Evolutionary conservation across 345 rosid species (phyloP), one percentile per base, ranked within the genome.

Genomic region (Citrus medica): DNA sequence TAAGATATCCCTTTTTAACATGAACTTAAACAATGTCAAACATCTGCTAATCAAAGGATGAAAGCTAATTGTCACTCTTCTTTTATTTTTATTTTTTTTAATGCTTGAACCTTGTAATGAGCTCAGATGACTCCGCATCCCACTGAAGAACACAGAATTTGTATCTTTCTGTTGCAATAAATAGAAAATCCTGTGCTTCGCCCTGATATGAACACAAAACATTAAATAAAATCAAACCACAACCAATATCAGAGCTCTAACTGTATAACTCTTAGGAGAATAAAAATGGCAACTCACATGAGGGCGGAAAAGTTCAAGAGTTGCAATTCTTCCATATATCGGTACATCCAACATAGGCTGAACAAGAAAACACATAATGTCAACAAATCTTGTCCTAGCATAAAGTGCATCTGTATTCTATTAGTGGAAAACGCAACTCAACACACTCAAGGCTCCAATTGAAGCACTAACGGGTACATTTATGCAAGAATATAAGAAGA

Each of bases 311-410:
- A 96, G 90, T 83, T 96, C 95, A 65, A 96, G 83, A 0, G 95
- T 96, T 2, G 97, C 95, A 79, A 96, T 96, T 87, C 99, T 91
- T 79, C 99, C 98, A 82, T 94, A 94, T 75, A 96, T 84, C 19
- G 97, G 98, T 73, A 94, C 98, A 76, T 96, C 98, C 80, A 92
- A 66, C 88, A 96, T 88, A 79, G 91, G 92, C 99, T 95, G 92
- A 85, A 84, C 7, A 68, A 55, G 33, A 69, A 60, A 24, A 10
- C 30, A 3, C 65, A 22, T 3, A 60, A 9, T n/a, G n/a, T 73
- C 8, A 73, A 37, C 21, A 59, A 46, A 16, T 9, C 9, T 48
- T 40, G 13, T 59, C 65, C 55, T 7, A 73, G 16, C 25, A 35
- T 35, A 67, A 42, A 69, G 58, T 32, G 65, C 42, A 56, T 53